These are phyloP conservation scores for Botrytis paeoniae DNA, from an alignment of 2,329 filamentous ascomycete species.

Conservation along the genomic window DNA sequence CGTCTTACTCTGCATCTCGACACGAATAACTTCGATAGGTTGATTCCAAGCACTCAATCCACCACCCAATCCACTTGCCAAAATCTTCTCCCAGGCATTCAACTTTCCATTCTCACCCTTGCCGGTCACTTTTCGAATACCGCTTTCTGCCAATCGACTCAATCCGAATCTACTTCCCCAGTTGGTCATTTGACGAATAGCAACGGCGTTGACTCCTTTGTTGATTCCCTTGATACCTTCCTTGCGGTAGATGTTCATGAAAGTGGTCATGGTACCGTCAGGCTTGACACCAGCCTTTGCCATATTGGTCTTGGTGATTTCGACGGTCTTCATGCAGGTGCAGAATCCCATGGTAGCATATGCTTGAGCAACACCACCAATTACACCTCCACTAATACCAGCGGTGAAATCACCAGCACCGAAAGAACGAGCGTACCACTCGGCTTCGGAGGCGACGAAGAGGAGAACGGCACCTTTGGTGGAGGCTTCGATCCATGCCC, in stretches of 20 bases:
- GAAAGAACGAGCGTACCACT: conserved; percentile 82
- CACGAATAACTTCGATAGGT: conserved; percentile 98
- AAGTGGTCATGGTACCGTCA: conserved; percentile 88
- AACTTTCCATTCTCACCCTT: conserved; percentile 82
- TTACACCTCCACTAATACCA: conserved; percentile 88
- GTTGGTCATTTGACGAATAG: conserved; percentile 98
- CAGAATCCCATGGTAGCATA: conserved; percentile 99
- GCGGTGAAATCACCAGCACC: conserved; percentile 84
- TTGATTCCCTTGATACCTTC: conserved; percentile 97
- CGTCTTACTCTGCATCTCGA: conserved; percentile 99
- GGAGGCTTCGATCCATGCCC: conserved; percentile 99
- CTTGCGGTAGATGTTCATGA: conserved; percentile 93
- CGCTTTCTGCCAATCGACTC: conserved; percentile 83
- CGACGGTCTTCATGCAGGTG: conserved; percentile 99
- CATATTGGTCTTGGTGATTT: conserved; percentile 98
- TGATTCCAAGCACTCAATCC: conserved; percentile 98
- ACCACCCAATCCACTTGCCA: conserved; percentile 83
- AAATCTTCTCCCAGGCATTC: conserved; percentile 77
- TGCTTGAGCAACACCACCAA: conserved; percentile 92
- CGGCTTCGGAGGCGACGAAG: conserved; percentile 97
- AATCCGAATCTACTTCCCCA: conserved; percentile 97
- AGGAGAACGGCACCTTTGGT: conserved; percentile 98
- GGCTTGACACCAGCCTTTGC: conserved; percentile 79
- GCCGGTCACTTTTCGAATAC: conserved; percentile 73
- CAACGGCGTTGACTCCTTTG: conserved; percentile 96